These are phyloP conservation scores for Arctium lappa DNA, from an alignment of 129 eudicot genomes.

Conservation along the genomic window DNA sequence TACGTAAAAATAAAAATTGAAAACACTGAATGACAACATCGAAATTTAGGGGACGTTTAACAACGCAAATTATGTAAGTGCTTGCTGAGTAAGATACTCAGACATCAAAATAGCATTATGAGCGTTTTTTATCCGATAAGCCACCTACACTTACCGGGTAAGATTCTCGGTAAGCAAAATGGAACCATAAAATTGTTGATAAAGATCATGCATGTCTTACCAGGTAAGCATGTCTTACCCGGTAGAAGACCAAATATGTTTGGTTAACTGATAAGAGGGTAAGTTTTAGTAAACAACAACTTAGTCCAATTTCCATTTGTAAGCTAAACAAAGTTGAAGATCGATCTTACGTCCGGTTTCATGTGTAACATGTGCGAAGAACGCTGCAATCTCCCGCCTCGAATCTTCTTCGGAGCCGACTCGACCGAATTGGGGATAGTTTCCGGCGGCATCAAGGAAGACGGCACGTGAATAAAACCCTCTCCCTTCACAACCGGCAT, in stretches of 20 bases:
- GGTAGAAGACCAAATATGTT: neutral
- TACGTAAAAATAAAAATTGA: neutral
- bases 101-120: neutral
- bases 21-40: neutral
- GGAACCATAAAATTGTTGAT: too few species aligned
- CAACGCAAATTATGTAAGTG: neutral
- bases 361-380: slow-evolving; percentile 49
- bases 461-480: slow-evolving; percentile 22
- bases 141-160: too few species aligned
- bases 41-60: neutral
- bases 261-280: too few species aligned
- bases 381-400: slow-evolving; percentile 47
- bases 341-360: slow-evolving; percentile 43
- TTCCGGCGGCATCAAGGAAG: slow-evolving; percentile 26
- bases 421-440: slow-evolving; percentile 29
- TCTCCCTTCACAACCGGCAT: slow-evolving; percentile 24
- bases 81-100: neutral
- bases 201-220: too few species aligned
- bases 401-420: slow-evolving; percentile 41
- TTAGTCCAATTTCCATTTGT: neutral
- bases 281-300: neutral
- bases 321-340: neutral
- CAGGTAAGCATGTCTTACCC: too few species aligned
- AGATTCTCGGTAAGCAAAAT: too few species aligned
- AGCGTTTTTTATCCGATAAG: neutral